Base-by-base conservation (phyloP, 176 grass and related monocot genomes). In the Lolium rigidum region DNA sequence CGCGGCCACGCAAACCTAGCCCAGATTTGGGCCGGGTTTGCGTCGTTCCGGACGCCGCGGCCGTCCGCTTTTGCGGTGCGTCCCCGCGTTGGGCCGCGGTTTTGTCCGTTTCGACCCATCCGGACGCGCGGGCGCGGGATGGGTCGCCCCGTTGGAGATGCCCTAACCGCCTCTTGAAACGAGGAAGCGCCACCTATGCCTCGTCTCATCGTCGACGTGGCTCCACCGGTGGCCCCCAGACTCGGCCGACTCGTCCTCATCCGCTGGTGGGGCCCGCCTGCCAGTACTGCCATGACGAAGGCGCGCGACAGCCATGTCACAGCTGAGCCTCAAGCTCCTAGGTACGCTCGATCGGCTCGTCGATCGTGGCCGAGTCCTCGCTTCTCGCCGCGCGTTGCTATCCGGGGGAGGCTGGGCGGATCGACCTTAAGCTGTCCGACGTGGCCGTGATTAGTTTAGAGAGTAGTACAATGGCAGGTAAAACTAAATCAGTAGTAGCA, bases 111-210 rank as follows among this genome's bases (percentile, higher is more conserved):
- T n/a, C n/a, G n/a, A n/a, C n/a, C n/a, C n/a, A n/a, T n/a, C n/a
- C n/a, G n/a, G n/a, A n/a, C n/a, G n/a, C n/a, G n/a, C n/a, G n/a
- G n/a, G n/a, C n/a, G n/a, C n/a, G n/a, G n/a, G n/a, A n/a, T n/a
- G n/a, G n/a, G n/a, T n/a, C n/a, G n/a, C n/a, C n/a, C n/a, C n/a
- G n/a, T n/a, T n/a, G n/a, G n/a, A n/a, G n/a, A n/a, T n/a, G n/a
- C n/a, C n/a, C n/a, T 44, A 87, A 88, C 31, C 81, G 89, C 68
- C 89, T 31, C 65, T 91, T 91, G 83, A 83, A 64, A 76, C 0
- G 55, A 83, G 83, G 10, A 94, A 94, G 83, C 92, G 89, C 92
- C 89, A 81, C 74, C 80, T 88, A 59, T 21, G 48, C 66, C 41
- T 13, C 48, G 1, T 16, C 7, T 15, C 6, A 18, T 9, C 37